These are phyloP conservation scores for Hirsutella thompsonii DNA, from an alignment of 2,329 filamentous ascomycete genomes.

Conservation along the genomic window DNA sequence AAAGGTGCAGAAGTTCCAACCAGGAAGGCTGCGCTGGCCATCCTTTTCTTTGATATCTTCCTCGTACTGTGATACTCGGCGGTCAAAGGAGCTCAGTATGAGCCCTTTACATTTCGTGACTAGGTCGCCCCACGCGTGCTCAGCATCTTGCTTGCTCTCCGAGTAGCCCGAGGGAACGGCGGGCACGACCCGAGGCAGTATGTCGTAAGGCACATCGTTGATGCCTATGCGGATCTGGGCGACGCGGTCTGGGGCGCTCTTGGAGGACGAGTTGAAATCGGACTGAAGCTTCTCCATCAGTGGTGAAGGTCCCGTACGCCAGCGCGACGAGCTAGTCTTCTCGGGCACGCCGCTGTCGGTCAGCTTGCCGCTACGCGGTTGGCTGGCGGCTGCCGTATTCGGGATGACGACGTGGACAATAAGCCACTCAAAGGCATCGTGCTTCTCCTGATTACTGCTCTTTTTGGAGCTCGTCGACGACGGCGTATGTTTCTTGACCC, in stretches of 20 bases:
- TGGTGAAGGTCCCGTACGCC: slow-evolving; percentile 67
- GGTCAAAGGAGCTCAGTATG: slow-evolving; percentile 82
- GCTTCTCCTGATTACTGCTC: slow-evolving; percentile 66
- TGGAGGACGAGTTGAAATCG: slow-evolving; percentile 71
- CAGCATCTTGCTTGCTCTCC: slow-evolving; percentile 65
- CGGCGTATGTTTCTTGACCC: slow-evolving; percentile 69
- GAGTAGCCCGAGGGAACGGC: slow-evolving; percentile 50
- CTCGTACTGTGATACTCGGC: slow-evolving; percentile 85
- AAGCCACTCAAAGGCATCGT: slow-evolving; percentile 94
- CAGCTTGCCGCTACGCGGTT: slow-evolving; percentile 52
- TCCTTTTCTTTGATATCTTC: slow-evolving; percentile 95
- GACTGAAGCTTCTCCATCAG: slow-evolving; percentile 79
- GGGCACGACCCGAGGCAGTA: slow-evolving; percentile 48
- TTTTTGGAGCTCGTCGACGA: slow-evolving; percentile 40
- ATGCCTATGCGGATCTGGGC: slow-evolving; percentile 73
- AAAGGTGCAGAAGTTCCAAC: slow-evolving; percentile 99
- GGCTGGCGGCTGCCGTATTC: slow-evolving; percentile 67
- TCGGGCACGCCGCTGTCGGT: slow-evolving; percentile 47
- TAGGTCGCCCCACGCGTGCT: slow-evolving; percentile 73
- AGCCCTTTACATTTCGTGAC: slow-evolving; percentile 75
- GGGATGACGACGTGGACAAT: slow-evolving; percentile 87
- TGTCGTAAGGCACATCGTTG: slow-evolving; percentile 54
- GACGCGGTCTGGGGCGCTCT: slow-evolving; percentile 62
- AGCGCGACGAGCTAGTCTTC: slow-evolving; percentile 58
- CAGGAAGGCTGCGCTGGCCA: slow-evolving; percentile 70